Base-by-base conservation (phyloP, 192 early-diverging fungal genomes). In the Rhizophagus prolifer region DNA sequence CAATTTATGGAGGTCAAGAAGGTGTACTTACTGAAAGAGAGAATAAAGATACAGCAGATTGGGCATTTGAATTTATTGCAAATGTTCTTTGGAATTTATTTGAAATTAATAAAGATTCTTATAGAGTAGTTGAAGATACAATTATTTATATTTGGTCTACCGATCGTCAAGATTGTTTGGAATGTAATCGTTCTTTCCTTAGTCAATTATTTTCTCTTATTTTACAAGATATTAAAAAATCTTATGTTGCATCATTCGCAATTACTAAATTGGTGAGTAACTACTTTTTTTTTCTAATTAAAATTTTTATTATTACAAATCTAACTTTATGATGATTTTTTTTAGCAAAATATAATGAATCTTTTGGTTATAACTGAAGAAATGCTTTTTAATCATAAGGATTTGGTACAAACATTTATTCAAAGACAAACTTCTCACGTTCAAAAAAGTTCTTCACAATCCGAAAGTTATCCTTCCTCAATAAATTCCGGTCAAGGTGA, bases 1-100 rank as follows among this genome's bases (percentile, higher is more conserved):
- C 75, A 14, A 23, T 59, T 34, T 68, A 58, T 58, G 34, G 41
- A 25, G 31, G 44, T 58, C 41, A 58, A 63, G 64, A 76, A 3
- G 50, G 47, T 10, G 47, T 58, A 59, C 21, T 47, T 16, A 5
- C 44, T 10, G 31, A 50, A 31, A 26, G 25, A 47, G 58, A 16
- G 9, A 34, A 67, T 58, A 76, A 76, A 58, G 75, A 68, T 19
- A 76, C 34, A 47, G 46, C 64, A 3, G 65, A 76, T 54, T 76
- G 75, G 75, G 75, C 62, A 21, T 28, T 76, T n/a, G 75, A 76
- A 34, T 68, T 76, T 54, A 25, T 76, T 6, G n/a, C 75, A 1
- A 58, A 16, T 28, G 50, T 76, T 36, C 41, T 76, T 30, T 76
- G 75, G 75, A 76, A 76, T 66, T 14, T 76, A 14, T 76, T 76